These are phyloP conservation scores for Saprolegnia parasitica DNA, from an alignment of 352 stramenopile species.

Conservation along the genomic window DNA sequence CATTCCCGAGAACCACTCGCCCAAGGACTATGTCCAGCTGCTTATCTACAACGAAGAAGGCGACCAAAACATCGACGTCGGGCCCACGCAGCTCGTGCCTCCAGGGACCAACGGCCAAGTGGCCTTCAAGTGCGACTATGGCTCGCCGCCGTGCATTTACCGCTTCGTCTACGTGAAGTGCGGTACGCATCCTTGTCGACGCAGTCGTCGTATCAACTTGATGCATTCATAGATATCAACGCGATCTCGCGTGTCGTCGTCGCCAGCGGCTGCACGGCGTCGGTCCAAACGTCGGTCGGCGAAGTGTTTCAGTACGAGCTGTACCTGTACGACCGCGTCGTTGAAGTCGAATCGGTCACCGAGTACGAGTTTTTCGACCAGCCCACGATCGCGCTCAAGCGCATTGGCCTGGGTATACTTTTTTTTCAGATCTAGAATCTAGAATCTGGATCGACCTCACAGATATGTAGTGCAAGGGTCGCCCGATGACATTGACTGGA, in stretches of 20 bases:
- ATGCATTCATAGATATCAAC: constrained; percentile 65
- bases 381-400: constrained; percentile 78
- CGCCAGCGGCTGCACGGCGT: constrained; percentile 76
- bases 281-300: constrained; percentile 74
- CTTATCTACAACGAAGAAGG: constrained; percentile 64
- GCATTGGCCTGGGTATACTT: constrained; percentile 60
- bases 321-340: constrained; percentile 80
- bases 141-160: constrained; percentile 57
- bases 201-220: not conserved
- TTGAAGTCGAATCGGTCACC: constrained; percentile 82
- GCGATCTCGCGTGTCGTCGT: constrained; percentile 77
- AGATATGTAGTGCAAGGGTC: constrained; percentile 28
- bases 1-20: constrained; percentile 70
- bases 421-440: not conserved
- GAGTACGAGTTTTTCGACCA: constrained; percentile 87
- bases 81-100: constrained; percentile 71
- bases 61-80: constrained; percentile 66
- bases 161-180: constrained; percentile 84
- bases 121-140: constrained; percentile 71
- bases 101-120: constrained; percentile 57
- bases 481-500: constrained; percentile 76
- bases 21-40: constrained; percentile 84
- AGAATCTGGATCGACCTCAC: not conserved
- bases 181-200: constrained; percentile 33
- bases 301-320: constrained; percentile 88